Evolutionary conservation across 768 basidiomycete genomes (phyloP).

Genomic region (Lactifluus subvellereus): DNA sequence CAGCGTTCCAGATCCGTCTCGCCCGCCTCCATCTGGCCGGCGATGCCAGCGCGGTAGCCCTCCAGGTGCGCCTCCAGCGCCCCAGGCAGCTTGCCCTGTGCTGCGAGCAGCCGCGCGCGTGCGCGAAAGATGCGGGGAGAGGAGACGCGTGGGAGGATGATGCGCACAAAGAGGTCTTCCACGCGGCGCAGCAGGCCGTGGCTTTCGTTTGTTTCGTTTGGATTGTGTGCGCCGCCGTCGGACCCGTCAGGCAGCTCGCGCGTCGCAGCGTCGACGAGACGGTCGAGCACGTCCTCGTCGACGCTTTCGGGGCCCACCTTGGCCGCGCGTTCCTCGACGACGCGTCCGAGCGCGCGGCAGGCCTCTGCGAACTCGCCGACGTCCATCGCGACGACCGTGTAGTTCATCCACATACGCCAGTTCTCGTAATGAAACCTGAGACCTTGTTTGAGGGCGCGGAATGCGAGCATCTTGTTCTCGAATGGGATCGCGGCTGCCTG

Average conservation of each 20-base stretch:
- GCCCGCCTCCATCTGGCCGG: slow-evolving; percentile 53
- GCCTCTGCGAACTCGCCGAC: slow-evolving; percentile 90
- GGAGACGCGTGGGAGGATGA: slow-evolving; percentile 78
- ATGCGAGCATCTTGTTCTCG: slow-evolving; percentile 80
- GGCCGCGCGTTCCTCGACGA: slow-evolving; percentile 68
- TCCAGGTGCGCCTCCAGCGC: slow-evolving; percentile 80
- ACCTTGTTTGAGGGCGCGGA: slow-evolving; percentile 88
- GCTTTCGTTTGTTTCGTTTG: slow-evolving; percentile 67
- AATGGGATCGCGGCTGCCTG: slow-evolving; percentile 43
- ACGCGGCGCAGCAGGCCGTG: slow-evolving; percentile 64
- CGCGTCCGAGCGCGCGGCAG: slow-evolving; percentile 71
- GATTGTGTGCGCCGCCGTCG: slow-evolving; percentile 34
- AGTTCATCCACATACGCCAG: slow-evolving; percentile 99
- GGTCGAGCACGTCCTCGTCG: slow-evolving; percentile 84
- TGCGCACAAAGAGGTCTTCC: slow-evolving; percentile 63
- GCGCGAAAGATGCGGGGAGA: slow-evolving; percentile 74
- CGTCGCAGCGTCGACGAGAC: slow-evolving; percentile 83
- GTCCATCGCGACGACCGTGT: slow-evolving; percentile 89
- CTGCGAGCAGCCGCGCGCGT: slow-evolving; percentile 74
- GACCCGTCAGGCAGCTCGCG: slow-evolving; percentile 40
- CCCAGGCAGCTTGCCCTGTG: slow-evolving; percentile 66
- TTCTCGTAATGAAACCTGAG: slow-evolving; percentile 80
- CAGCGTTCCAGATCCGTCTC: slow-evolving; percentile 65
- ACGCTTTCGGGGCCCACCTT: slow-evolving; percentile 51
- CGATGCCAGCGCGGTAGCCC: slow-evolving; percentile 70